A percentile compares a stretch with the other conserved stretches of the same genome.
phyloP scores from a whole-genome alignment of 805 yeast genomes.

The Hanseniaspora singularis region DNA sequence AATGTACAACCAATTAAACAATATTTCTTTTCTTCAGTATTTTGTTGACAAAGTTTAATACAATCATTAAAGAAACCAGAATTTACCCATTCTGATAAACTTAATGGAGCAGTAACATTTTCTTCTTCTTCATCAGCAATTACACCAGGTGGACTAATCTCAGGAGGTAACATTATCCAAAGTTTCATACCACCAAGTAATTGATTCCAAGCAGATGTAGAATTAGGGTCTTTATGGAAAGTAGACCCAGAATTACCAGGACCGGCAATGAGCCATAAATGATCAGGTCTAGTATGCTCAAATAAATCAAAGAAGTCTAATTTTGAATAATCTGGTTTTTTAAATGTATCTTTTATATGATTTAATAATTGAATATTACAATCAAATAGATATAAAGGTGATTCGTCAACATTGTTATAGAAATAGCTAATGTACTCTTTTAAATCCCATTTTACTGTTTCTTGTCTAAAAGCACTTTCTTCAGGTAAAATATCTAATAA shows the following conservation, averaged over 20 bases:
- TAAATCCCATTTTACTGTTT: slow-evolving; percentile 71
- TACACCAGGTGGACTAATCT: slow-evolving; percentile 72
- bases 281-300: slow-evolving; percentile 54
- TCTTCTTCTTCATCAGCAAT: slow-evolving; percentile 63
- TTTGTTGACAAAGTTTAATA: slow-evolving; percentile 37
- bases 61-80: slow-evolving; percentile 71
- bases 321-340: slow-evolving; percentile 42
- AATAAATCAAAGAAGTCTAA: slow-evolving; percentile 53
- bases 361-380: slow-evolving; percentile 61
- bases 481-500: slow-evolving; percentile 48
- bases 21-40: slow-evolving; percentile 21
- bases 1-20: slow-evolving; percentile 62
- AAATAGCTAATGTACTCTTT: slow-evolving; percentile 50
- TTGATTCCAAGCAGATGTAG: slow-evolving; percentile 85
- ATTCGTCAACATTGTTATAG: slow-evolving; percentile 55
- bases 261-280: slow-evolving; percentile 85
- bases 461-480: slow-evolving; percentile 63
- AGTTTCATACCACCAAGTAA: slow-evolving; percentile 61
- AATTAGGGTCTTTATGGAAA: slow-evolving; percentile 87
- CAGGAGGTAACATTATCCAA: slow-evolving; percentile 84
- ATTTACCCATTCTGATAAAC: slow-evolving; percentile 82
- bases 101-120: slow-evolving; percentile 86
- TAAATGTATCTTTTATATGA: slow-evolving; percentile 40
- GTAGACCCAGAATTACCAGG: slow-evolving; percentile 75
- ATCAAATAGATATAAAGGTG: slow-evolving; percentile 77